Evolutionary conservation across 108 stramenopile species (phyloP), one percentile per base, ranked within the genome.

Genomic region (Schizochytrium sp.): DNA sequence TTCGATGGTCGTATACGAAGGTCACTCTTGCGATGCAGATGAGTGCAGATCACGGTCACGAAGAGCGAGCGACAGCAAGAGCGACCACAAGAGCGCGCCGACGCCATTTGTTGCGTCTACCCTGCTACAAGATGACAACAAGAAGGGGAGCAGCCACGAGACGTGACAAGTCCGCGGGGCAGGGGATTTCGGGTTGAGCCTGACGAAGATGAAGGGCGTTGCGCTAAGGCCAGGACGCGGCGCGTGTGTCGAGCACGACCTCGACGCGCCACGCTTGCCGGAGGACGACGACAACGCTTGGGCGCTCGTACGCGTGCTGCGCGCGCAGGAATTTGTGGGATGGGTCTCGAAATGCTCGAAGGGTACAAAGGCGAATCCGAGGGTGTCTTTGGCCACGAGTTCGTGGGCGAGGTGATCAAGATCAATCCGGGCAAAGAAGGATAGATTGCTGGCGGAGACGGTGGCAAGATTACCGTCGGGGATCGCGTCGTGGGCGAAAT

Each of bases 311-410:
- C 60, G 93, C 58, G 93, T 96, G 25, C 89, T 95, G 29, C 93
- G 94, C 93, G 94, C 8, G 95, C 96, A 3, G 96, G 95, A 47
- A 92, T 95, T 10, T 96, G 95, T 91, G 95, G 95, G 71, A 96
- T 95, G 10, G 96, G 95, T 76, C 88, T 96, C 71, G 96, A 95
- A 90, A 94, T 96, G 25, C 72, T 95, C 48, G 91, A 95, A 87
- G 96, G 95, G 29, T 96, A 96, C 92, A 96, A 95, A 94, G 48
- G 51, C 2, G 95, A 95, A 18, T 96, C 94, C 72, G 60, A 88
- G 44, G 94, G 95, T 16, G 91, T 93, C 8, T 88, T 95, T 72
- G 95, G 95, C 28, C 87, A 87, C 87, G 87, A 87, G 58, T 87
- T 87, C 43, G 87, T 87, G 58, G 87, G 87, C 45, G 76, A 53